Conservation (phyloP, 441 rosid species). For the Mallotus repandus region DNA sequence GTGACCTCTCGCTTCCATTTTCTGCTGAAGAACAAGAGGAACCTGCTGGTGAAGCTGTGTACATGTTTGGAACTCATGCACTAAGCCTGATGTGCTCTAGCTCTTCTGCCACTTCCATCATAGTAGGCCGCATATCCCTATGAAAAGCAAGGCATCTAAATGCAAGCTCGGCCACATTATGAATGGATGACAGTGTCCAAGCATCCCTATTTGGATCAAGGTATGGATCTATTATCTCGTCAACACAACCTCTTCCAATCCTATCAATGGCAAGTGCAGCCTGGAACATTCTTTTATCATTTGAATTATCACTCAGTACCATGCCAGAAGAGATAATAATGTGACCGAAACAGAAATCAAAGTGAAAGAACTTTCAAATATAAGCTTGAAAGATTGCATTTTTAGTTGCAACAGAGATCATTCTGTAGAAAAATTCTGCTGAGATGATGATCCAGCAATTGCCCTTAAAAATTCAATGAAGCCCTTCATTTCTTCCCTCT, state of each 20-base stretch:
- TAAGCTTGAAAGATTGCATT: too few relatives aligned
- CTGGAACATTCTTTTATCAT: too few relatives aligned
- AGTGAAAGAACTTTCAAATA: too few relatives aligned
- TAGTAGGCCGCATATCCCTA: constrained; percentile 84
- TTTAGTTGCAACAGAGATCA: too few relatives aligned
- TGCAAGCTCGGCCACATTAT: constrained; percentile 77
- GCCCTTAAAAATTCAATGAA: too few relatives aligned
- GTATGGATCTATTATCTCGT: constrained; percentile 70
- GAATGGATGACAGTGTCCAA: constrained; percentile 67
- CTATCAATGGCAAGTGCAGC: constrained; percentile 82
- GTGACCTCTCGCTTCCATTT: constrained; percentile 42
- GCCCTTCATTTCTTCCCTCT: too few relatives aligned
- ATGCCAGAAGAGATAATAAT: too few relatives aligned
- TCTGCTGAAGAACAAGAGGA: constrained; percentile 50
- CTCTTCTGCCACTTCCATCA: constrained; percentile 79
- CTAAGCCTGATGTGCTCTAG: constrained; percentile 65
- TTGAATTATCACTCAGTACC: too few relatives aligned
- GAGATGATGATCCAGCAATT: too few relatives aligned
- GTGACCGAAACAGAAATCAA: too few relatives aligned
- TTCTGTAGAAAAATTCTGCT: too few relatives aligned
- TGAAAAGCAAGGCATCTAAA: constrained; percentile 89
- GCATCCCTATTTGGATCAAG: constrained; percentile 62
- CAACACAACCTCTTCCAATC: constrained; percentile 71
- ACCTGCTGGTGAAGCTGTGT: constrained; percentile 45
- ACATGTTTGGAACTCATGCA: constrained; percentile 55